These are phyloP conservation scores for Microcera coccophila DNA, from an alignment of 2,329 filamentous ascomycete genomes.

Conservation along the genomic window DNA sequence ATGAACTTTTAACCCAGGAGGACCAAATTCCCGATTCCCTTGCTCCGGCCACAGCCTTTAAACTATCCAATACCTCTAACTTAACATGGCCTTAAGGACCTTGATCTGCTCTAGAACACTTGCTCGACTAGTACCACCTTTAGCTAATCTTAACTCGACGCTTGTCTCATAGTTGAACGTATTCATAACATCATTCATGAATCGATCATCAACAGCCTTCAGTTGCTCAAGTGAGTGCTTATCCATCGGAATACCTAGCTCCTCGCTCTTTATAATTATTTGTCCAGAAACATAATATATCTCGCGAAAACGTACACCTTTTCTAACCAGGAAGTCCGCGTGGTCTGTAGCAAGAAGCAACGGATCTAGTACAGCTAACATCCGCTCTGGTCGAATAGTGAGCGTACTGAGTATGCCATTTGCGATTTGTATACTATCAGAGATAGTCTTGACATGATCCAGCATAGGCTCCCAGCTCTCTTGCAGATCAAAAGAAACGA, in stretches of 20 bases:
- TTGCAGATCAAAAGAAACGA: too few species aligned
- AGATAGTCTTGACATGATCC: conserved; percentile 76
- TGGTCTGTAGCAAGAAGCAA: conserved; percentile 78
- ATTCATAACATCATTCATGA: conserved; percentile 66
- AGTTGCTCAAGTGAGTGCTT: conserved; percentile 63
- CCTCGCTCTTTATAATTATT: conserved; percentile 40
- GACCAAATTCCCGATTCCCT: conserved; percentile 1
- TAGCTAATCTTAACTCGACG: conserved; percentile 73
- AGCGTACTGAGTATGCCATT: conserved; percentile 76
- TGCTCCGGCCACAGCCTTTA: neutral
- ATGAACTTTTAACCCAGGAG: conserved; percentile 2
- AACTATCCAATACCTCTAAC: conserved; percentile 9
- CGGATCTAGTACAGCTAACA: conserved; percentile 73
- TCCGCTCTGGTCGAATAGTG: conserved; percentile 65
- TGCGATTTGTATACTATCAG: conserved; percentile 77
- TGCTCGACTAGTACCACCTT: conserved; percentile 72
- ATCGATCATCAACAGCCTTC: conserved; percentile 62
- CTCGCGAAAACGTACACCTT: conserved; percentile 73
- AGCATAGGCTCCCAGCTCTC: conserved; percentile 83
- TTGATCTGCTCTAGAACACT: conserved; percentile 63
- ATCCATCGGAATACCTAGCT: conserved; percentile 60
- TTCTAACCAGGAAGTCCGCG: conserved; percentile 60
- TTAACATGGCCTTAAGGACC: conserved; percentile 40
- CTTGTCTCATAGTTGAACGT: conserved; percentile 78
- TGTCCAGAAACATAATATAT: conserved; percentile 74